Evolutionary conservation across 495 filamentous ascomycete species (phyloP).

Genomic region (Xylaria nigripes): DNA sequence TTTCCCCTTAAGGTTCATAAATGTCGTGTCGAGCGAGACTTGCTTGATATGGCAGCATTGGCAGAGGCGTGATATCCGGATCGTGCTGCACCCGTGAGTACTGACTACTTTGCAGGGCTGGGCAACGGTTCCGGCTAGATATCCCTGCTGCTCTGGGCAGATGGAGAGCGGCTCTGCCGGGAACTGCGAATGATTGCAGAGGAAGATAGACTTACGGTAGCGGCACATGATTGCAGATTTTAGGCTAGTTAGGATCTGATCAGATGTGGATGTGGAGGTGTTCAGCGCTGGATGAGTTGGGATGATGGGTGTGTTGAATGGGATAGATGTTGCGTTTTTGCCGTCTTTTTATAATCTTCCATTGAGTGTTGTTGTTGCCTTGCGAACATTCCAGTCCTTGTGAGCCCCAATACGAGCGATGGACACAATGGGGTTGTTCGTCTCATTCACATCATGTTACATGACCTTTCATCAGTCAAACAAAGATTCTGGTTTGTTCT

Average conservation of each 20-base stretch:
- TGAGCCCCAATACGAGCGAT: too few relatives aligned
- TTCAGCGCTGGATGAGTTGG: too few relatives aligned
- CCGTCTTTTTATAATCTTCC: too few relatives aligned
- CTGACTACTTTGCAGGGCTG: neutral
- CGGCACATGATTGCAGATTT: conserved; percentile 3
- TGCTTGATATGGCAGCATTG: neutral
- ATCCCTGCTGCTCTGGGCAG: neutral
- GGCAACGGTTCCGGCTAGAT: neutral
- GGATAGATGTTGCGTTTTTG: too few relatives aligned
- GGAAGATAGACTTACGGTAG: conserved; percentile 5
- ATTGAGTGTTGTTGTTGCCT: too few relatives aligned
- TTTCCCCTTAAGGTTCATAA: neutral
- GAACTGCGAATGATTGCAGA: conserved; percentile 4
- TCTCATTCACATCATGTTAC: too few relatives aligned
- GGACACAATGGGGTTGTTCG: too few relatives aligned
- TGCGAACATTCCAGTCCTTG: too few relatives aligned
- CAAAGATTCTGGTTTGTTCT: too few relatives aligned
- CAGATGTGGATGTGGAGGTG: too few relatives aligned
- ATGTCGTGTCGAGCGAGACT: neutral
- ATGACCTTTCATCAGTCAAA: too few relatives aligned
- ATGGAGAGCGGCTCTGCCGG: neutral
- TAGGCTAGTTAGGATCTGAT: too few relatives aligned
- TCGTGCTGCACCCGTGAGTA: conserved; percentile 1
- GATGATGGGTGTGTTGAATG: neutral
- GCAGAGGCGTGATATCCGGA: neutral